These are phyloP conservation scores for Thoreauomyces humboldtii DNA, from an alignment of 192 early-diverging fungal genomes.

Conservation along the genomic window DNA sequence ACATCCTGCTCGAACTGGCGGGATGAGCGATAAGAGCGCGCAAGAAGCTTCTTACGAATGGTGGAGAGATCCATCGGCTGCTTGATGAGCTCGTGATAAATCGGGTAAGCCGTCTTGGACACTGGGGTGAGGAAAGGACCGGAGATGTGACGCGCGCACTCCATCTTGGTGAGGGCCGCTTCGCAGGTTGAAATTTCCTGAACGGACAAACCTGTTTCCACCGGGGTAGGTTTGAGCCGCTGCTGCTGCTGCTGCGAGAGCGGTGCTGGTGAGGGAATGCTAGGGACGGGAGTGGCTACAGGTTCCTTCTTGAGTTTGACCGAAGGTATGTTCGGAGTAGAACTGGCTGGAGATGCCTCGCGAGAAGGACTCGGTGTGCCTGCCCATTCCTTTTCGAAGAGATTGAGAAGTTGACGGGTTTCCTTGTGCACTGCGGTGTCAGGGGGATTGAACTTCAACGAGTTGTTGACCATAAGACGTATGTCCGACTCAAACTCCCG, in stretches of 20 bases:
- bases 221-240: not conserved
- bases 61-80: slow-evolving; percentile 87
- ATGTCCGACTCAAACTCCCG: slow-evolving; percentile 69
- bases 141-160: not conserved
- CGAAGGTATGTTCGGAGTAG: too few species aligned
- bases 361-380: not conserved
- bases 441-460: slow-evolving; percentile 65
- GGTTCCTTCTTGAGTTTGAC: not conserved
- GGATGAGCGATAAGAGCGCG: slow-evolving; percentile 50
- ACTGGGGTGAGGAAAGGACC: slow-evolving; percentile 1
- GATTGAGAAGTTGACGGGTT: slow-evolving; percentile 52
- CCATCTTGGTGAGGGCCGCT: not conserved
- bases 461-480: slow-evolving; percentile 55
- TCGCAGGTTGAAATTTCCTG: not conserved
- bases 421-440: slow-evolving; percentile 63
- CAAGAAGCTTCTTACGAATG: slow-evolving; percentile 64
- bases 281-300: not conserved
- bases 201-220: not conserved
- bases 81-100: slow-evolving; percentile 83
- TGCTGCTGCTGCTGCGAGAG: too few species aligned
- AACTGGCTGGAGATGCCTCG: not conserved
- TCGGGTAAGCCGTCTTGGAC: slow-evolving; percentile 44
- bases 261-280: too few species aligned
- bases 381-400: slow-evolving; percentile 67
- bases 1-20: slow-evolving; percentile 69